Base-by-base conservation (phyloP, 2,329 filamentous ascomycete species). In the Clarireedia paspali region DNA sequence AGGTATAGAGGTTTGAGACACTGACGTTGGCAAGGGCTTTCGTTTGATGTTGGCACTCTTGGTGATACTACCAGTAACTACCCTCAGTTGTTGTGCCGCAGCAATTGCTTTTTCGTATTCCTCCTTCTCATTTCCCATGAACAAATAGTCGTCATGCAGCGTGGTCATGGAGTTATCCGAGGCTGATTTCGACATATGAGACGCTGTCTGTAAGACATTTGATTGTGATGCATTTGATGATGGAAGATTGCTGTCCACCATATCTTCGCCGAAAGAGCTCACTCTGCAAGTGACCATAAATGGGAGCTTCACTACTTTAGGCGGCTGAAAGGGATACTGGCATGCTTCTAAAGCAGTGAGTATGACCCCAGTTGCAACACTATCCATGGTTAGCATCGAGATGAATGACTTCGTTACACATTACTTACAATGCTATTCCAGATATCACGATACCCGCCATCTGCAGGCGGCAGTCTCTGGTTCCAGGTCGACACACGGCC, bases 341-440 rank as follows among this genome's bases (percentile, higher is more conserved):
- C 63, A 65, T 2, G 63, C 57, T 57, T 66, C 62, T 1, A 67
- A 57, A 5, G 63, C 62, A 20, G 63, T 63, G 15, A 67, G 49
- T 15, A 66, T 57, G 0, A 64, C 51, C 15, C 63, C 63, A 30
- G 51, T 63, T 47, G 60, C 52, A 15, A 63, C 24, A 36, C 65
- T 67, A 14, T 20, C 34, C 15, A 6, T n/a, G 15, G 39, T 42
- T 20, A 42, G n/a, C 17, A n/a, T 10, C 15, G 14, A 34, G n/a
- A 45, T 0, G 7, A 6, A 23, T 12, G 12, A 12, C 5, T 20
- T 12, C 24, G 42, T 10, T 12, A 45, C 9, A 20, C 4, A 9
- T 17, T 17, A 61, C 64, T 59, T 44, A 66, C 65, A 63, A 59
- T 27, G 57, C 61, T 17, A 62, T 15, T 47, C 50, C 55, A 44